Base-by-base conservation (phyloP, 2,329 filamentous ascomycete genomes). In the Aureobasidium lini region DNA sequence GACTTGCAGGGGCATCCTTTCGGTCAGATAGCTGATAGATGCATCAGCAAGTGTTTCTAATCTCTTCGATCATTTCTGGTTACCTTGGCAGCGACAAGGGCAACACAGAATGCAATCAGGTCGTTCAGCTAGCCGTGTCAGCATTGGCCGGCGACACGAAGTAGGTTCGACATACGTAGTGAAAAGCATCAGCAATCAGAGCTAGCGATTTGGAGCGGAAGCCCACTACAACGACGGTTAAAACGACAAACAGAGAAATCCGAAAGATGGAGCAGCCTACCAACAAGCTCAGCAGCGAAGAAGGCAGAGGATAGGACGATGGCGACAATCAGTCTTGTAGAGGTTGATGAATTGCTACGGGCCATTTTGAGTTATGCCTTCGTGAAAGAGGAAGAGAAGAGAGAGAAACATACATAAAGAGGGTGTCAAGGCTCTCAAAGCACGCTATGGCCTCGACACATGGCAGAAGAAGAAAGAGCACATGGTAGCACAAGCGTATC, bases 141-240 rank as follows among this genome's bases (percentile, higher is more conserved):
- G 54, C 23, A 36, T 2, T 28, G n/a, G 6, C 32, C 37, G 3
- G n/a, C 13, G 2, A 7, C 4, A 34, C 16, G 15, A 15, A 9
- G 11, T 15, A 2, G n/a, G 18, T 8, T 7, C 64, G 58, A 67
- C 81, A 62, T 73, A 88, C 85, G 68, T 90, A 89, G 69, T 91
- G 88, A 65, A 91, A 90, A 1, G 89, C 86, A 76, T 92, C 88
- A 31, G 88, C 87, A 29, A 91, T 76, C 2, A 92, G 76, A 0
- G 87, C 87, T 10, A 92, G 76, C 0, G 88, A 90, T 56, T 79
- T 78, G 1, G 88, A 90, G 62, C 84, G 84, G 66, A 89, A 87
- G 2, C 86, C 86, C 61, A 87, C 82, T 83, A 62, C 46, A 47
- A 23, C 47, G 2, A 23, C 5, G 7, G 11, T 57, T 34, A 57